Evolutionary conservation across 164 flowering plant genomes (phyloP), one percentile per base, ranked within the genome.

Genomic region (Akebia trifoliata): DNA sequence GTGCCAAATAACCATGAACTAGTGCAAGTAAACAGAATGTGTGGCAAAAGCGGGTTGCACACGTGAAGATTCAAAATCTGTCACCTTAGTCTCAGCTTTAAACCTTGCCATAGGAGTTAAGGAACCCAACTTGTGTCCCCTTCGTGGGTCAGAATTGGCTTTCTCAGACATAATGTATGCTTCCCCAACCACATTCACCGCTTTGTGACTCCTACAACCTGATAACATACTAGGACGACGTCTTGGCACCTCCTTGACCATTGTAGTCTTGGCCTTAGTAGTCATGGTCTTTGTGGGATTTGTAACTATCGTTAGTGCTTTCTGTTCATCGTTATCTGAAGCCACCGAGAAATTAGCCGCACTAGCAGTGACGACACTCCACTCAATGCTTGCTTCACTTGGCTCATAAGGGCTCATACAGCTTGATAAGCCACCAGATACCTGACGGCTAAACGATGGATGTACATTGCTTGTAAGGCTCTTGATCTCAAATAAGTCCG

Each of bases 401-500:
- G 97, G 97, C 9, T 84, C 82, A 65, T 86, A 86, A 40, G 82
- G 82, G 3, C 43, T 40, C 51, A 43, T 35, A 44, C 58, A 61
- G 5, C 78, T 70, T 1, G 79, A 69, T 35, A 56, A 35, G 2
- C 64, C 71, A 26, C 73, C 79, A 0, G 80, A 72, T 35, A 56
- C 62, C 54, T 74, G 83, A 12, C 68, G 66, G 21, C 57, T 62
- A 15, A 77, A 70, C 52, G 66, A 78, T 18, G 79, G 78, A 62
- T 73, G 70, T 34, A 52, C 53, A 29, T 64, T 74, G 15, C 74
- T 67, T 1, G 90, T 68, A 11, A 87, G 57, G 69, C 82, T 82
- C 50, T 79, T 84, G 35, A 90, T 85, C 76, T 90, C 97, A 24
- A 90, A 90, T 53, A 90, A 60, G 52, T 90, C 97, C 6, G 97